Percentiles rank a stretch among this genome's conserved stretches.
Conservation (phyloP, 768 basidiomycete species). For the Suillus weaverae region DNA sequence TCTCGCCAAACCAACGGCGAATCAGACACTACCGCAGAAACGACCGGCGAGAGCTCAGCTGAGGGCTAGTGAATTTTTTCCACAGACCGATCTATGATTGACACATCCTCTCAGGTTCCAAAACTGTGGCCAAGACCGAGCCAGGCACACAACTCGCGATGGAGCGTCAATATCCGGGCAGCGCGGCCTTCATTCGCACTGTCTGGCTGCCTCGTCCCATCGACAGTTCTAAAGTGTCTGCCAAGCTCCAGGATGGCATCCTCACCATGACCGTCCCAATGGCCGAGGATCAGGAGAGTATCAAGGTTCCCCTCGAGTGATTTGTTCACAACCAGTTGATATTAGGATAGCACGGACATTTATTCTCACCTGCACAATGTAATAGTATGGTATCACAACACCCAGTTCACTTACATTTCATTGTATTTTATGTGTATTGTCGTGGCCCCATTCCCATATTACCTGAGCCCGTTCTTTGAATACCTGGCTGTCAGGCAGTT, state of each 20-base stretch:
- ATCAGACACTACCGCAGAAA: slow-evolving; percentile 20
- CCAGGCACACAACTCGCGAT: slow-evolving; percentile 45
- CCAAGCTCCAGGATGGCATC: slow-evolving; percentile 69
- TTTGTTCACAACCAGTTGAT: background rate
- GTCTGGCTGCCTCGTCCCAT: slow-evolving; percentile 70
- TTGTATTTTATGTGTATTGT: background rate
- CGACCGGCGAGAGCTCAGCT: slow-evolving; percentile 15
- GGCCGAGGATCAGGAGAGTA: slow-evolving; percentile 55
- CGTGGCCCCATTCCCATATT: background rate
- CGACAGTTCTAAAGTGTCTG: slow-evolving; percentile 55
- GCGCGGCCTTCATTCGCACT: slow-evolving; percentile 62
- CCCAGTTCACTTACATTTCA: background rate
- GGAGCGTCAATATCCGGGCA: slow-evolving; percentile 60
- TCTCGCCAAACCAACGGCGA: slow-evolving; percentile 22
- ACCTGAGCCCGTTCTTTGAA: background rate
- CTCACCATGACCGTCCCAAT: slow-evolving; percentile 63
- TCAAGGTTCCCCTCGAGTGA: slow-evolving; percentile 44
- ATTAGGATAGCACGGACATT: background rate
- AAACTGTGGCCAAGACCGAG: slow-evolving; percentile 19
- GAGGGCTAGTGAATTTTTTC: slow-evolving; percentile 31
- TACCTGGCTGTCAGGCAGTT: background rate
- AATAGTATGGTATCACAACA: background rate
- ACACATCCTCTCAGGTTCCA: slow-evolving; percentile 10
- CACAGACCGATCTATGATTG: background rate
- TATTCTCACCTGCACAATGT: background rate